phyloP scores from a whole-genome alignment of 805 yeast species.

The Metschnikowia henanensis region DNA sequence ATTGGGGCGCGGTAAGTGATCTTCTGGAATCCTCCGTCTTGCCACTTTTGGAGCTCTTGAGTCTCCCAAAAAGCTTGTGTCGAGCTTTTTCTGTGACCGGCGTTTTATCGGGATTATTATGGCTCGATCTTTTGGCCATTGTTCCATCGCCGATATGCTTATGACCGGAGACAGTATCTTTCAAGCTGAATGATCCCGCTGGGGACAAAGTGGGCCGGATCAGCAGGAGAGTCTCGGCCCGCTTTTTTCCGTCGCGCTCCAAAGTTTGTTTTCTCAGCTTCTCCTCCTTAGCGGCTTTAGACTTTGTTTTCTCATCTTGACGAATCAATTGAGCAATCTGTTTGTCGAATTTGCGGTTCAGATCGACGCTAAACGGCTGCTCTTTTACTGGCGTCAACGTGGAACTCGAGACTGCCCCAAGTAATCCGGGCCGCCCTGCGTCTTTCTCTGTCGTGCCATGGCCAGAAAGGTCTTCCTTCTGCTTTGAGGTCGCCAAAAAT shows the following conservation, averaged over 20 bases:
- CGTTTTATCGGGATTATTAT: not conserved
- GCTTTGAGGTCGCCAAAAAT: conserved; percentile 2
- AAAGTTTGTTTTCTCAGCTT: conserved; percentile 9
- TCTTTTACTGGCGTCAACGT: conserved; percentile 33
- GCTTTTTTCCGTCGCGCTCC: conserved; percentile 16
- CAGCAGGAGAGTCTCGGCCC: conserved; percentile 6
- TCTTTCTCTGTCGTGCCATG: not conserved
- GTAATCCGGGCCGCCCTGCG: not conserved
- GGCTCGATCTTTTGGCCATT: conserved; percentile 15
- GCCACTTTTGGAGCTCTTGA: conserved; percentile 18
- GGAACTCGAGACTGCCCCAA: conserved; percentile 1
- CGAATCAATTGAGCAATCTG: conserved; percentile 32
- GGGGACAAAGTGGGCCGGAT: conserved; percentile 9
- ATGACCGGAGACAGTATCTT: not conserved
- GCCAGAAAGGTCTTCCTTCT: not conserved
- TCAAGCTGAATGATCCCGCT: conserved; percentile 5
- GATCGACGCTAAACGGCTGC: conserved; percentile 18
- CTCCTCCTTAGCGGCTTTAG: conserved; percentile 18
- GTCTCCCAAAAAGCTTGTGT: conserved; percentile 18
- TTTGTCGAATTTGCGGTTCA: conserved; percentile 32
- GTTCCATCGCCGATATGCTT: not conserved
- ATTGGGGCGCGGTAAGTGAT: conserved; percentile 5
- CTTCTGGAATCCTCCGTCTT: conserved; percentile 8
- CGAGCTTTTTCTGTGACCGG: conserved; percentile 1
- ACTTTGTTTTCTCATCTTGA: conserved; percentile 29